Conservation (phyloP, 2,329 filamentous ascomycete genomes). For the Cladobotryum protrusum region DNA sequence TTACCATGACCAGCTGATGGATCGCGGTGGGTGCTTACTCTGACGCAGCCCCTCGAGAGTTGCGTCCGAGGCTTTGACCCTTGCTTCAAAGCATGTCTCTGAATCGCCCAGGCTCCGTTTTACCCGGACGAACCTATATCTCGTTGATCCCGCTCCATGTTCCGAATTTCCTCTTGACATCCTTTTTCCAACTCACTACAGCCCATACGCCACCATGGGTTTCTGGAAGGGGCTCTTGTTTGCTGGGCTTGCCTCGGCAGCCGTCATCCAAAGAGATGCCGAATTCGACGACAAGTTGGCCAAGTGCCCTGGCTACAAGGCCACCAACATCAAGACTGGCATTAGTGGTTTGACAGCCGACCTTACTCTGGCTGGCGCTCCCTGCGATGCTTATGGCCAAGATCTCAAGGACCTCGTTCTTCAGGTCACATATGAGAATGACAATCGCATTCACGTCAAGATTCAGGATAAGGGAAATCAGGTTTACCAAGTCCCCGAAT, state of each 20-base stretch:
- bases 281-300: constrained; percentile 14
- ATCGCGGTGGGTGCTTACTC: neutral
- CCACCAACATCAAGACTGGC: constrained; percentile 50
- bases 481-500: constrained; percentile 69
- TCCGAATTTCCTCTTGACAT: neutral
- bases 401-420: constrained; percentile 64
- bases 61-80: too few species aligned
- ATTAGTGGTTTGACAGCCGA: constrained; percentile 58
- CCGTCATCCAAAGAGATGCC: constrained; percentile 8
- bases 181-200: neutral
- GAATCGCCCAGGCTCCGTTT: too few species aligned
- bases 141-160: neutral
- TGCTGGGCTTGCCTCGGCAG: constrained; percentile 16
- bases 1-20: constrained; percentile 3
- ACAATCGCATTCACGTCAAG: constrained; percentile 64
- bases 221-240: constrained; percentile 15
- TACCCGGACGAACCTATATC: neutral
- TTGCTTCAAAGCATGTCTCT: too few species aligned
- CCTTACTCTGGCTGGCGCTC: constrained; percentile 59
- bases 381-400: constrained; percentile 73
- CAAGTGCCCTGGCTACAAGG: constrained; percentile 63
- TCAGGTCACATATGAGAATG: constrained; percentile 46
- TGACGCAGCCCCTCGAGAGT: too few species aligned
- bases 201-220: constrained; percentile 13
- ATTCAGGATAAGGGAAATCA: constrained; percentile 64